phyloP scores from a whole-genome alignment of 2,329 filamentous ascomycete species.

The Aspergillus neotritici region DNA sequence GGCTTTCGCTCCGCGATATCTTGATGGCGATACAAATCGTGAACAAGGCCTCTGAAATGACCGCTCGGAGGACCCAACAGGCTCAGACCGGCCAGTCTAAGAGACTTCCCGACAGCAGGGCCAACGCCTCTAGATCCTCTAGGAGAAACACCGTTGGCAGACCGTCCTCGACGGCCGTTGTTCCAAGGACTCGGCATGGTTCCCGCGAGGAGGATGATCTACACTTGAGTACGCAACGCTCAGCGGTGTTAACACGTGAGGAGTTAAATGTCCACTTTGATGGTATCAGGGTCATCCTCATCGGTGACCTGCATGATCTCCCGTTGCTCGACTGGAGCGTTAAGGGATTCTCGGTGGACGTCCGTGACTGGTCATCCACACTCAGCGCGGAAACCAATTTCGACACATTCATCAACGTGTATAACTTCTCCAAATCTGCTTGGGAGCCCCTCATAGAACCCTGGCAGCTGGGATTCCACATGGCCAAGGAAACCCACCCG shows the following conservation, averaged over 20 bases:
- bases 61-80: conserved; percentile 46
- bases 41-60: conserved; percentile 82
- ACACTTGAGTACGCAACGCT: conserved; percentile 38
- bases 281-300: conserved; percentile 84
- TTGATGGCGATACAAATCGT: conserved; percentile 89
- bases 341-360: conserved; percentile 78
- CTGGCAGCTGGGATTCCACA: conserved; percentile 88
- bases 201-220: conserved; percentile 38
- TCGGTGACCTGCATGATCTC: conserved; percentile 92
- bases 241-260: conserved; percentile 60
- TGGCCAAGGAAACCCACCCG: conserved; percentile 69
- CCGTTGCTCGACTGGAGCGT: conserved; percentile 91
- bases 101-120: conserved; percentile 43
- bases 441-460: conserved; percentile 97
- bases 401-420: conserved; percentile 91
- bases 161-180: conserved; percentile 39
- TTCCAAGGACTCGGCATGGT: conserved; percentile 42
- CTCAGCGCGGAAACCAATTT: conserved; percentile 85
- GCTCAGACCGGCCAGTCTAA: conserved; percentile 50
- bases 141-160: conserved; percentile 47
- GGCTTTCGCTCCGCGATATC: conserved; percentile 89
- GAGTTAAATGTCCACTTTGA: conserved; percentile 81
- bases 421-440: conserved; percentile 97
- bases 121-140: conserved; percentile 30
- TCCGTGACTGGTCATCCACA: conserved; percentile 84